Conservation (phyloP, 2,329 filamentous ascomycete genomes). For the Cyanodermella asteris region DNA sequence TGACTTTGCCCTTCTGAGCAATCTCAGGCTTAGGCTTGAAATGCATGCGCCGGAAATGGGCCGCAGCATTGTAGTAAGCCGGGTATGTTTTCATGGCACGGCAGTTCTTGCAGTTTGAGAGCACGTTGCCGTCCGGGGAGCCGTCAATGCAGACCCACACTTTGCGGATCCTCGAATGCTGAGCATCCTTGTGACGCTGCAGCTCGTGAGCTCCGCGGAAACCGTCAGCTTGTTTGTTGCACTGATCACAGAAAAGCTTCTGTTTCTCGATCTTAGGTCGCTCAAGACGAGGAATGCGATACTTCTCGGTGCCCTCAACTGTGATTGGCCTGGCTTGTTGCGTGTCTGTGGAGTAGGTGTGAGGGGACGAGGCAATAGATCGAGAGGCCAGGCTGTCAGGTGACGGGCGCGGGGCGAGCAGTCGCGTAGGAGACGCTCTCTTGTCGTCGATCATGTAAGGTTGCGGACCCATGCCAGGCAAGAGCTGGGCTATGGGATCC, state of each 20-base stretch:
- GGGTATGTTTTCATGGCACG: constrained; percentile 57
- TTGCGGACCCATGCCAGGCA: too few species aligned
- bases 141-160: constrained; percentile 43
- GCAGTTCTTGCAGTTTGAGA: constrained; percentile 70
- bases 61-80: constrained; percentile 86
- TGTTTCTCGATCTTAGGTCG: too few species aligned
- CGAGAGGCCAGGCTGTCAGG: too few species aligned
- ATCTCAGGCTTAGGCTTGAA: constrained; percentile 55
- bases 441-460: too few species aligned
- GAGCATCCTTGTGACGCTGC: constrained; percentile 41
- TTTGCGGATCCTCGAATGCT: constrained; percentile 39
- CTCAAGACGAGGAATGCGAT: too few species aligned
- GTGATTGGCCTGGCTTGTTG: too few species aligned
- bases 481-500: too few species aligned
- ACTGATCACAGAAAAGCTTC: constrained; percentile 49
- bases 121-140: constrained; percentile 36
- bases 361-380: too few species aligned
- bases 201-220: constrained; percentile 78
- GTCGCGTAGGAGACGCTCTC: too few species aligned
- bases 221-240: constrained; percentile 50
- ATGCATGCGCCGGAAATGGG: constrained; percentile 69
- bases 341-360: too few species aligned
- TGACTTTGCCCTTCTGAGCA: constrained; percentile 30
- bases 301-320: too few species aligned
- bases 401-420: too few species aligned